Conservation (phyloP, 371 early-diverging fungal genomes). For the Circinella minor region DNA sequence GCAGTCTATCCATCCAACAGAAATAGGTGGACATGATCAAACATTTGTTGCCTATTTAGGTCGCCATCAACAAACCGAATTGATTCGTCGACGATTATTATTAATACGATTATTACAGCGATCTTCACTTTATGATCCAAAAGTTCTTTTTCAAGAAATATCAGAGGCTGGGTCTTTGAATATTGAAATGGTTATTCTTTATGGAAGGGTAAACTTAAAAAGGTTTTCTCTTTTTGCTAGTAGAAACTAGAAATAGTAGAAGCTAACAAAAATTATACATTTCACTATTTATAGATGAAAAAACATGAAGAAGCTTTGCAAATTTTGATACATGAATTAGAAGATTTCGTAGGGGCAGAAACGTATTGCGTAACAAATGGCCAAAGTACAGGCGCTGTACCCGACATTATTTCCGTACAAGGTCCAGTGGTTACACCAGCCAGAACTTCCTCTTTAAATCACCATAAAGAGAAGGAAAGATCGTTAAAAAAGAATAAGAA, state of each 20-base stretch:
- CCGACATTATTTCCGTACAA: conserved; percentile 11
- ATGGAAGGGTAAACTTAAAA: conserved; percentile 45
- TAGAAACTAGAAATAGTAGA: neutral
- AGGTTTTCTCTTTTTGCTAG: too few species aligned
- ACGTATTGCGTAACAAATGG: conserved; percentile 66
- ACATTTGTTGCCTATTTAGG: conserved; percentile 45
- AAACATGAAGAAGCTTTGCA: conserved; percentile 58
- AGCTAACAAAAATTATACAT: neutral
- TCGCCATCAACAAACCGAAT: conserved; percentile 17
- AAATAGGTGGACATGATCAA: neutral
- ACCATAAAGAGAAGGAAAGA: conserved; percentile 1
- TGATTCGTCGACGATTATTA: conserved; percentile 35
- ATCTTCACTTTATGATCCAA: conserved; percentile 40
- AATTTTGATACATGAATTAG: conserved; percentile 56
- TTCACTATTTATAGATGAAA: conserved; percentile 35
- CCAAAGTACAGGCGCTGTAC: conserved; percentile 39
- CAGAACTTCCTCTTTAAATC: conserved; percentile 29
- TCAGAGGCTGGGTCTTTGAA: conserved; percentile 41
- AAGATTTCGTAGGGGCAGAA: conserved; percentile 72
- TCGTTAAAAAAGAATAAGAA: conserved; percentile 7
- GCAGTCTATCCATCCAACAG: conserved; percentile 4
- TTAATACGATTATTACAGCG: conserved; percentile 41
- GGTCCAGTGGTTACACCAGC: conserved; percentile 19
- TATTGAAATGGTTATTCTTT: conserved; percentile 56
- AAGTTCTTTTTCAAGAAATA: conserved; percentile 26